Base-by-base conservation (phyloP, 345 rosid species). In the Turnera subulata region DNA sequence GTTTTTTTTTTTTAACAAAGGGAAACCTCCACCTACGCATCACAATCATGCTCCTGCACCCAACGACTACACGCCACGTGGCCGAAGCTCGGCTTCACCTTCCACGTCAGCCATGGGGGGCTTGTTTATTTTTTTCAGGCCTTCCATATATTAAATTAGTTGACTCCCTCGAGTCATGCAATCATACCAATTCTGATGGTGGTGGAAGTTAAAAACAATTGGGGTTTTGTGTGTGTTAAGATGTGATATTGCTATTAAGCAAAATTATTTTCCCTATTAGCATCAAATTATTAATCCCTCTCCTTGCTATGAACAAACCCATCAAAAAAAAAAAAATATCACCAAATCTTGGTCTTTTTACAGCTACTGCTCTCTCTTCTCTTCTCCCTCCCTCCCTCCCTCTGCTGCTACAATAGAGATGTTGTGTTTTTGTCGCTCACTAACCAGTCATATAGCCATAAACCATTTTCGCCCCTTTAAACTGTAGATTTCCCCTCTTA, bases 21-120 rank as follows among this genome's bases (percentile, higher is more conserved):
- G 2, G 23, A 8, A 20, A 17, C 11, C 49, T 20, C 49, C 2
- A 46, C 0, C 0, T n/a, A 46, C 21, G 11, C n/a, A n/a, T 46
- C 49, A 46, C 49, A 19, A 9, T 23, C 45, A 43, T n/a, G 55
- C 33, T 32, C 22, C 25, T 29, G 16, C 6, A 49, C 9, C 72
- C 72, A 53, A 42, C 23, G 22, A 16, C 0, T 19, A 29, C 8
- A 9, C 17, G 66, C 61, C 68, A 52, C 68, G 62, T 73, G 56
- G 55, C 11, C 1, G 1, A 0, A 29, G 1, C 12, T 20, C 11
- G 61, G 40, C 49, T 13, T 29, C 26, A 33, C 59, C 49, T n/a
- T 54, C 72, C 65, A 56, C 57, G 59, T 71, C 67, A 39, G 26
- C 35, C 35, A 48, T n/a, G n/a, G n/a, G n/a, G n/a, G n/a, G n/a